Base-by-base conservation (phyloP, 768 basidiomycete genomes). In the Sporobolomyces phaffii region DNA sequence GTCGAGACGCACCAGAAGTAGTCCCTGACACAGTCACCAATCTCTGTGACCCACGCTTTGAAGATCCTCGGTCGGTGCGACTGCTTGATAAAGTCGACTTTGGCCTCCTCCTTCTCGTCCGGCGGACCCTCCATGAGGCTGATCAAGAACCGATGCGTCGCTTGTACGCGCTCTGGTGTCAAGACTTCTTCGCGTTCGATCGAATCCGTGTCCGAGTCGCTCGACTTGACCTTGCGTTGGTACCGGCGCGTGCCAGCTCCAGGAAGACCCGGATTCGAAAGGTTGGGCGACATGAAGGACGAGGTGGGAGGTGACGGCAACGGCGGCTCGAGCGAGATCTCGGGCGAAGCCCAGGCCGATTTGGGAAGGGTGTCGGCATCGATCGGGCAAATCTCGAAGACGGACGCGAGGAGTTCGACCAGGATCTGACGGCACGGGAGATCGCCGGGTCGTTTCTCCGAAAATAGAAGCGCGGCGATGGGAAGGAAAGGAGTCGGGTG, bases 391-490 rank as follows among this genome's bases (percentile, higher is more conserved):
- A 98, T 79, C 4, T 97, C 92, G 74, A 93, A 94, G 10, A 97
- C 81, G 62, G 88, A 81, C n/a, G 87, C 81, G 52, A 97, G 81
- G 20, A 99, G 80, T 59, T 98, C 96, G 47, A 89, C 80, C 41
- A 99, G 93, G 61, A 97, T 83, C 74, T 93, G 91, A 38, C 93
- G 85, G 7, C 90, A 87, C 5, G 86, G 84, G 13, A 98, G 82
- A 43, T 99, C 96, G 48, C 96, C 96, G 0, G 96, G 96, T 76
- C 93, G 96, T 81, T 98, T 98, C 81, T 98, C 94, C 5, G 92
- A 94, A 78, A 90, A 98, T 3, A 98, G 81, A 20, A 98, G 82
- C 13, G 85, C 80, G 22, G 93, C 82, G 33, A 99, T 81, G 68
- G 93, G 88, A 6, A 82, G 81, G 76, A 91, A 97, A 1, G 94